These are phyloP conservation scores for Didymella pomorum DNA, from an alignment of 2,329 filamentous ascomycete genomes.

Conservation along the genomic window DNA sequence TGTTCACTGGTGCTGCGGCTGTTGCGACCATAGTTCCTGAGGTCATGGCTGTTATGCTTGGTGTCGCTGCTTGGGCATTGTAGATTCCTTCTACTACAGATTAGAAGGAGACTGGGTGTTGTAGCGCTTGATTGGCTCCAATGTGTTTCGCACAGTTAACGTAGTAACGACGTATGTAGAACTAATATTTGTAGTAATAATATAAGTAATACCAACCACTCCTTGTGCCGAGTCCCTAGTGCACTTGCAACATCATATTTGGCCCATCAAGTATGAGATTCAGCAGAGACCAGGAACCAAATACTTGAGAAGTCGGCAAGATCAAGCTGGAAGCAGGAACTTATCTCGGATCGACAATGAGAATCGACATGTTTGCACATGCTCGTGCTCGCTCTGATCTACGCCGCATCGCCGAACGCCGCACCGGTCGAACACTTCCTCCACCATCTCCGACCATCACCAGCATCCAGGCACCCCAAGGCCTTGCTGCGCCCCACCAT, in stretches of 20 bases:
- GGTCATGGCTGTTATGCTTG: slow-evolving; percentile 23
- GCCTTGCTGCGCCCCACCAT: not conserved
- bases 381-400: too few species aligned
- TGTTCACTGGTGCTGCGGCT: slow-evolving; percentile 31
- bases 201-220: not conserved
- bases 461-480: not conserved
- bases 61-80: slow-evolving; percentile 26
- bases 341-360: too few species aligned
- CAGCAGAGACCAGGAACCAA: not conserved
- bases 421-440: not conserved
- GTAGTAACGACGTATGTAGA: not conserved
- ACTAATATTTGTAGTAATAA: slow-evolving; percentile 3
- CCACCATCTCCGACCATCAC: not conserved
- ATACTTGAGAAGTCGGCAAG: not conserved
- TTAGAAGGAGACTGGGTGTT: too few species aligned
- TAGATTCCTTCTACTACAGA: not conserved
- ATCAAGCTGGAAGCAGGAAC: not conserved
- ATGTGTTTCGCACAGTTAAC: too few species aligned
- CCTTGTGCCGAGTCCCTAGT: too few species aligned
- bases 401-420: slow-evolving; percentile 1
- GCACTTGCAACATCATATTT: too few species aligned
- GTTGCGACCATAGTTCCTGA: slow-evolving; percentile 18
- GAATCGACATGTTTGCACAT: too few species aligned
- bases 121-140: not conserved
- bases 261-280: not conserved